Percentiles rank a stretch among this genome's conserved stretches.
Evolutionary conservation across 257 asterid species (phyloP).

Genomic region (Scutellaria minor): DNA sequence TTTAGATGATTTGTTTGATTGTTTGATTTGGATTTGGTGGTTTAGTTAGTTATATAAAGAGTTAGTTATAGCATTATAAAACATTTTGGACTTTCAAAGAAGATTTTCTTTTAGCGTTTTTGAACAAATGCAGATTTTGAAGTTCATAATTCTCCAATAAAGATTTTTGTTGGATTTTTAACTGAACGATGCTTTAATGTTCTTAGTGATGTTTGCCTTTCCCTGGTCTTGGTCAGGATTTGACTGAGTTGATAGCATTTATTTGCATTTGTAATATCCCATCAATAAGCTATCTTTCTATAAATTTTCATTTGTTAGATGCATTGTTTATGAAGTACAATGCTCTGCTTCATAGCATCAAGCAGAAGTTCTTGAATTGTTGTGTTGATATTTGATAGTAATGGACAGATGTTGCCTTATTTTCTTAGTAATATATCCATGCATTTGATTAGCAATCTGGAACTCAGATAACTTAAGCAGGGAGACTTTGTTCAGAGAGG

Average conservation of each 20-base stretch:
- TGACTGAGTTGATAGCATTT: background rate
- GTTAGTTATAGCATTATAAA: background rate
- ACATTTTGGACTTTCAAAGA: background rate
- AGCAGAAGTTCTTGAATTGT: too few relatives aligned
- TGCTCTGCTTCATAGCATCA: too few relatives aligned
- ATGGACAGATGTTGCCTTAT: too few relatives aligned
- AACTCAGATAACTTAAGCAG: background rate
- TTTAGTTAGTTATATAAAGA: background rate
- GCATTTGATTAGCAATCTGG: background rate
- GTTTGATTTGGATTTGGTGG: conserved; percentile 12
- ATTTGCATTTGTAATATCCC: conserved; percentile 6
- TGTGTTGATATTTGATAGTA: too few relatives aligned
- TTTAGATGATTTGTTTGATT: background rate
- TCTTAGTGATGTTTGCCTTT: background rate
- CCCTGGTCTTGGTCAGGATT: background rate
- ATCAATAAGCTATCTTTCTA: background rate
- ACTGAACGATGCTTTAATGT: background rate
- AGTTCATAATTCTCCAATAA: background rate
- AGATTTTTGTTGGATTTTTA: background rate
- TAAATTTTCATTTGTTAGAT: background rate
- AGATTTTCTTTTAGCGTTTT: background rate
- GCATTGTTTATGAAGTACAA: too few relatives aligned
- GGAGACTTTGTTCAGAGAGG: background rate
- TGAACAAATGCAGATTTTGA: background rate
- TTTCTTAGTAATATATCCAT: background rate